Evolutionary conservation across 768 basidiomycete genomes (phyloP).

Genomic region (Suillus lakei): DNA sequence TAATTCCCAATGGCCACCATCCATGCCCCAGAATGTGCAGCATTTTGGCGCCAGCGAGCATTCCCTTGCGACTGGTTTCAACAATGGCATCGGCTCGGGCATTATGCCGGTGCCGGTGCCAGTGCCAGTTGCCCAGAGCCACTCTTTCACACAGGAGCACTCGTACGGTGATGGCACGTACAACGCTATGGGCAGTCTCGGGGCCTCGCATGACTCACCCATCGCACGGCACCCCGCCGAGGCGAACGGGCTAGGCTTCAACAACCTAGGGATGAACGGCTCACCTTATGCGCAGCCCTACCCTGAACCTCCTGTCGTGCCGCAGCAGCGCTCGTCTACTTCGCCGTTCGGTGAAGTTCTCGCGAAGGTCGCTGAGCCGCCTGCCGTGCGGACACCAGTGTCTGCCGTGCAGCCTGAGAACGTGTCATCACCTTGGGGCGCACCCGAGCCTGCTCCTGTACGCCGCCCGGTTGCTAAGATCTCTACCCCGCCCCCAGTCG

Average conservation of each 20-base stretch:
- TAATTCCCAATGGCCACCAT: slow-evolving; percentile 42
- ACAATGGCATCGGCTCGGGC: slow-evolving; percentile 22
- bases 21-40: slow-evolving; percentile 27
- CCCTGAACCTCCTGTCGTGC: slow-evolving; percentile 24
- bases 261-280: slow-evolving; percentile 15
- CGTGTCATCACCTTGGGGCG: slow-evolving; percentile 26
- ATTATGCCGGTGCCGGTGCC: slow-evolving; percentile 19
- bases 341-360: slow-evolving; percentile 29
- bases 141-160: slow-evolving; percentile 31
- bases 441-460: slow-evolving; percentile 14
- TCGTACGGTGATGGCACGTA: slow-evolving; percentile 28
- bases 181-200: slow-evolving; percentile 24
- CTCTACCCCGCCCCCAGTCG: slow-evolving; percentile 14
- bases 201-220: slow-evolving; percentile 26
- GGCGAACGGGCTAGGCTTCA: slow-evolving; percentile 28
- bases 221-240: slow-evolving; percentile 28
- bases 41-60: slow-evolving; percentile 26
- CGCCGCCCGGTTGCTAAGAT: slow-evolving; percentile 21
- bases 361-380: slow-evolving; percentile 21
- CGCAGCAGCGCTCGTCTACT: slow-evolving; percentile 28
- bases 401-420: slow-evolving; percentile 28
- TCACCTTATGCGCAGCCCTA: slow-evolving; percentile 27
- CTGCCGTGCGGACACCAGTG: slow-evolving; percentile 24
- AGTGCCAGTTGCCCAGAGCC: slow-evolving; percentile 25
- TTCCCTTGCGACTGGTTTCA: slow-evolving; percentile 31